Evolutionary conservation across 176 grass and related monocot species (phyloP).

Genomic region (Raddia distichophylla): DNA sequence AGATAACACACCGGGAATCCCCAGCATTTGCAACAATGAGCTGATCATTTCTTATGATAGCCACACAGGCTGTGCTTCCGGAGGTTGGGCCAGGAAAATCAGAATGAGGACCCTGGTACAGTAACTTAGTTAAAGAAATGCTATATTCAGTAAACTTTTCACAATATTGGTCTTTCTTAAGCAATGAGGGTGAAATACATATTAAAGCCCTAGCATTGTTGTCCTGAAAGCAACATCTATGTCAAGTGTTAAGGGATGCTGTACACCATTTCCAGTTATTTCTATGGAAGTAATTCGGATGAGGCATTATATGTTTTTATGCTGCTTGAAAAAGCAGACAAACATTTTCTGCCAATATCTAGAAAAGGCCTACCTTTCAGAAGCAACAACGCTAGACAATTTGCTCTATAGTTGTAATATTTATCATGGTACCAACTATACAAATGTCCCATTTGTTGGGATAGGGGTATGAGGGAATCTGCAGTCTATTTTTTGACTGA

Average conservation of each 20-base stretch:
- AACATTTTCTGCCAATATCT: neutral
- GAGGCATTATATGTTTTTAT: conserved; percentile 11
- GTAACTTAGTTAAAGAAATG: conserved; percentile 29
- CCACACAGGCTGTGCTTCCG: conserved; percentile 95
- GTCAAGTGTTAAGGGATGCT: neutral
- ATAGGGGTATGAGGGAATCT: conserved; percentile 1
- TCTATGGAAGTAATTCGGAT: neutral
- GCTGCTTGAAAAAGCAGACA: neutral
- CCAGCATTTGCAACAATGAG: conserved; percentile 96
- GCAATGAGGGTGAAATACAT: neutral
- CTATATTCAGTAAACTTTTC: conserved; percentile 26
- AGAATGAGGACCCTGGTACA: conserved; percentile 77
- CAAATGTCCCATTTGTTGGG: neutral
- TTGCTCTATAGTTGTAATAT: neutral
- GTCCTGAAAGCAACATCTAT: conserved; percentile 12
- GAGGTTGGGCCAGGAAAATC: conserved; percentile 78
- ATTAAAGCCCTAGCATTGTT: neutral
- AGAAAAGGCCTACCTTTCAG: conserved; percentile 9
- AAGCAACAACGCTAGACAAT: conserved; percentile 29
- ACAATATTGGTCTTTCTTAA: neutral
- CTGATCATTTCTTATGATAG: conserved; percentile 82
- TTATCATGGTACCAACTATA: neutral
- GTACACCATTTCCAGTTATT: neutral
- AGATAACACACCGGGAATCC: conserved; percentile 96
- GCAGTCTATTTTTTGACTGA: neutral